These are phyloP conservation scores for Clonostachys solani DNA, from an alignment of 2,329 filamentous ascomycete genomes.

Conservation along the genomic window DNA sequence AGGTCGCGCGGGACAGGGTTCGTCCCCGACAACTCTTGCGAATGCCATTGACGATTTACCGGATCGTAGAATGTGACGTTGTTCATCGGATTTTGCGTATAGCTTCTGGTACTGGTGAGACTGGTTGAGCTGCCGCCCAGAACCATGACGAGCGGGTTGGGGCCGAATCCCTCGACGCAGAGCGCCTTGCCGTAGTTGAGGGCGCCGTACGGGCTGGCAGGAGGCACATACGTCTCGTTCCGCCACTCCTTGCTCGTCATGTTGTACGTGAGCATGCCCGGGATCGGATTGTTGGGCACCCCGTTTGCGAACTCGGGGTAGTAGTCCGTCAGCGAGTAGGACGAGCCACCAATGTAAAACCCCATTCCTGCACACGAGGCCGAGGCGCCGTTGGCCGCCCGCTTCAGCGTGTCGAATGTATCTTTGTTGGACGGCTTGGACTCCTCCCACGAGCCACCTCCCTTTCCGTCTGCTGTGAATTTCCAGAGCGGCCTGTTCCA, in stretches of 20 bases:
- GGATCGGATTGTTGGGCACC: constrained; percentile 4
- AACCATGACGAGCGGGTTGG: too few species aligned
- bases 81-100: too few species aligned
- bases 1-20: neutral
- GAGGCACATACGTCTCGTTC: constrained; percentile 21
- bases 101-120: too few species aligned
- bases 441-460: constrained; percentile 23
- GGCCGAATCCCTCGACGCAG: neutral
- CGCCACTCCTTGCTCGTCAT: constrained; percentile 12
- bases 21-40: neutral
- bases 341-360: constrained; percentile 18
- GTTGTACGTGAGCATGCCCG: constrained; percentile 13
- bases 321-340: too few species aligned
- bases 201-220: constrained; percentile 16
- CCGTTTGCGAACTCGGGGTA: too few species aligned
- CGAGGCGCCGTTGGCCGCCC: constrained; percentile 16
- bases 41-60: neutral
- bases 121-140: too few species aligned
- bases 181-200: too few species aligned
- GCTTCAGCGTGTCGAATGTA: constrained; percentile 27
- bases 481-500: constrained; percentile 15
- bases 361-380: constrained; percentile 17
- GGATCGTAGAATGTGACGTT: neutral
- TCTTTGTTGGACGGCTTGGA: constrained; percentile 15
- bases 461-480: constrained; percentile 20